Percentiles rank a stretch among this genome's conserved stretches.
Evolutionary conservation across 2,329 filamentous ascomycete species (phyloP).

Genomic region (Xylaria sp.): DNA sequence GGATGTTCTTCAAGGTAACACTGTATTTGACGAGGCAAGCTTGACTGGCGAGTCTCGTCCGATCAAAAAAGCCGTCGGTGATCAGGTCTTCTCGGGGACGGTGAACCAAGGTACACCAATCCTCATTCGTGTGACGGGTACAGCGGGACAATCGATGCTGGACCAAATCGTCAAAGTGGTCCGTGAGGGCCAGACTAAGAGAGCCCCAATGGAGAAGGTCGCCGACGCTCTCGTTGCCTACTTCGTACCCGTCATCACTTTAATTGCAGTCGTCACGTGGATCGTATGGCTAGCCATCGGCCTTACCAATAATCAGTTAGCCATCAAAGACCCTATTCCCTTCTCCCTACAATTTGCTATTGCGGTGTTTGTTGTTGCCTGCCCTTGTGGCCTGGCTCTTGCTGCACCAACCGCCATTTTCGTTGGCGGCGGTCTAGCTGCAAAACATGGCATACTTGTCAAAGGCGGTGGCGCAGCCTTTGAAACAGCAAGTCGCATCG

Average conservation of each 20-base stretch:
- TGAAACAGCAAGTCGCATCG: constrained; percentile 81
- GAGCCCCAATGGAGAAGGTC: constrained; percentile 79
- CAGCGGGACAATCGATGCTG: constrained; percentile 77
- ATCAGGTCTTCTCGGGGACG: constrained; percentile 76
- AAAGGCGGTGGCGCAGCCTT: constrained; percentile 88
- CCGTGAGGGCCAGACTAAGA: constrained; percentile 78
- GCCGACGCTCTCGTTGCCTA: constrained; percentile 78
- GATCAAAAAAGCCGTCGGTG: constrained; percentile 70
- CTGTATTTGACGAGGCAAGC: constrained; percentile 87
- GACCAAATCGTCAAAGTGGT: constrained; percentile 83
- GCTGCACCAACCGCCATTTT: constrained; percentile 89
- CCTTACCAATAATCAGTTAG: constrained; percentile 64
- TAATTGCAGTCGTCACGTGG: constrained; percentile 77
- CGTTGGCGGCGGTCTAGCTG: constrained; percentile 82
- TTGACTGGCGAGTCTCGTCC: constrained; percentile 81
- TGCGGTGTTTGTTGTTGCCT: constrained; percentile 86
- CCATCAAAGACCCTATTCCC: constrained; percentile 32
- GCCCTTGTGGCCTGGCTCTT: constrained; percentile 83
- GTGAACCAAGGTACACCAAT: constrained; percentile 75
- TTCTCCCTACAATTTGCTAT: constrained; percentile 87
- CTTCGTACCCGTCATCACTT: constrained; percentile 78
- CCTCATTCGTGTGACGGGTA: constrained; percentile 70
- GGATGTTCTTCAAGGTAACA: constrained; percentile 67
- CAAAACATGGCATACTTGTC: constrained; percentile 81
- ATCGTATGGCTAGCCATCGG: constrained; percentile 75